Percentiles rank a stretch among this genome's conserved stretches.
phyloP scores from a whole-genome alignment of 208 protist species.

The Acanthamoeba healyi region DNA sequence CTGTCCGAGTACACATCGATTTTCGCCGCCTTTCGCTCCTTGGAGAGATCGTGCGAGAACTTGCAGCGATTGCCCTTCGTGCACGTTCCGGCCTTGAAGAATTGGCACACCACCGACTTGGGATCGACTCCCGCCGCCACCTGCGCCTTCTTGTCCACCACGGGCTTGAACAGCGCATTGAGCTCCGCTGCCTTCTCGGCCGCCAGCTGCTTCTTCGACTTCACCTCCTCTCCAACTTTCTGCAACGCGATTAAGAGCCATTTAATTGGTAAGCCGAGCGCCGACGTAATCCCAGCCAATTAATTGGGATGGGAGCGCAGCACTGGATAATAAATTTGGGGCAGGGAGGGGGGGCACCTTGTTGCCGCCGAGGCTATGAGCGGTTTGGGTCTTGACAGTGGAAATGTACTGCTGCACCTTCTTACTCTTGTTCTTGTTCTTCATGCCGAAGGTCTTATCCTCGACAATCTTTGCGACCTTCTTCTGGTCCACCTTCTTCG shows the following conservation, averaged over 20 bases:
- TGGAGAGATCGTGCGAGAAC: conserved; percentile 88
- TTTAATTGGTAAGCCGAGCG: not conserved
- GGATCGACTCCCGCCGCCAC: conserved; percentile 87
- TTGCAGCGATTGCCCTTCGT: conserved; percentile 90
- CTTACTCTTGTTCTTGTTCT: conserved; percentile 91
- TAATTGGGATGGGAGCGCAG: not conserved
- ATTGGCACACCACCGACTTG: conserved; percentile 89
- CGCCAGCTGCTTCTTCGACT: conserved; percentile 78
- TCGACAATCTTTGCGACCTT: conserved; percentile 87
- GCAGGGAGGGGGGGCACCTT: not conserved
- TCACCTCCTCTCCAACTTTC: conserved; percentile 50
- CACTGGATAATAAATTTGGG: not conserved
- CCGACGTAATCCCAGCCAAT: too few relatives aligned
- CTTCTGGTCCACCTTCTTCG: conserved; percentile 84
- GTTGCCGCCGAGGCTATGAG: not conserved
- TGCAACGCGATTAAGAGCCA: not conserved
- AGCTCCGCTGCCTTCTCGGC: conserved; percentile 70
- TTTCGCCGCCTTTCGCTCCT: conserved; percentile 84
- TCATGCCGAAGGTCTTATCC: conserved; percentile 92
- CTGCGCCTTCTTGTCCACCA: conserved; percentile 48
- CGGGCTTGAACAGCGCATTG: conserved; percentile 45
- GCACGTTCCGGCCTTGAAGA: conserved; percentile 89
- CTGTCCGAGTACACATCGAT: conserved; percentile 88
- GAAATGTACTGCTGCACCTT: conserved; percentile 80
- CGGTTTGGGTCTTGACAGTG: conserved; percentile 4